Base-by-base conservation (phyloP, 1,284 basidiomycete genomes). In the Somion occarium region DNA sequence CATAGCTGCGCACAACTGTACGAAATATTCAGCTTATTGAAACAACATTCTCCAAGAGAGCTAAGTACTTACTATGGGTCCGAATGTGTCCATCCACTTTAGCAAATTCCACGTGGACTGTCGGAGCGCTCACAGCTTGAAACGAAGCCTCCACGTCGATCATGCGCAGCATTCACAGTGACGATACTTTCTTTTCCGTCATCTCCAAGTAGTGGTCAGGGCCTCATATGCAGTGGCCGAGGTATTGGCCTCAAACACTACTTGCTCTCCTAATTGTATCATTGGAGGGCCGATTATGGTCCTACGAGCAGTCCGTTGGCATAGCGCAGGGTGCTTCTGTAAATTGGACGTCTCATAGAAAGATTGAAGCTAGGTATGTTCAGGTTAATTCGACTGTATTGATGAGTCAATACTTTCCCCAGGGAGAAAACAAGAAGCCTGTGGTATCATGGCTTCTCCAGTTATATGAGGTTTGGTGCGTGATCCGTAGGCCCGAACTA, bases 361-460 rank as follows among this genome's bases (percentile, higher is more conserved):
- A 85, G 64, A 63, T 79, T 46, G 73, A 73, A n/a, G 73, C 78
- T 58, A 79, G 83, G 86, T 86, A 65, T 58, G 75, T 57, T 19
- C 22, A 37, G 13, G 2, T 19, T 13, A 19, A 41, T 30, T 26
- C 38, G 30, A 13, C 12, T 7, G 2, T 7, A n/a, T n/a, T n/a
- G n/a, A n/a, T n/a, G n/a, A n/a, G n/a, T n/a, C n/a, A 15, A 13
- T 15, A 13, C 7, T 23, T 5, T 18, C 7, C 45, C 9, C 42
- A 91, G 90, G 45, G 79, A 90, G 60, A 75, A 76, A 61, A 85
- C 84, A 19, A 80, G 84, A 44, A 80, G 81, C 27, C 68, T 93
- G 3, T 93, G 88, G 86, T 84, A 90, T 62, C 90, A 93, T 72
- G 90, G 90, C 0, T 92, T 83, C 60, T 66, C 86, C 60, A 82